Evolutionary conservation across 2,329 filamentous ascomycete species (phyloP).

Genomic region (Harringtonia aguacate): DNA sequence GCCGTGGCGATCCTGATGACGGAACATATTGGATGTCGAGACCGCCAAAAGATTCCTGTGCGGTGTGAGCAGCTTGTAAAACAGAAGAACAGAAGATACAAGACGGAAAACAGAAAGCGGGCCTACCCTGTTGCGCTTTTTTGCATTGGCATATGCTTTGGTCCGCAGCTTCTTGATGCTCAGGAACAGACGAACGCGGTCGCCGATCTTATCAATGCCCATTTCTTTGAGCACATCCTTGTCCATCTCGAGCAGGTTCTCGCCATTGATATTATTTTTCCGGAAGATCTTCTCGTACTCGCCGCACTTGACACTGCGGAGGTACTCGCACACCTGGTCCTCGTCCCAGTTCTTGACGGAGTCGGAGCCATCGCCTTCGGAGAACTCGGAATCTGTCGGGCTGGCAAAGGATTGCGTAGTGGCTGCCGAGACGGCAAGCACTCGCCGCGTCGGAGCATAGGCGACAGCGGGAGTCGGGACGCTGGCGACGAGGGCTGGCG

Average conservation of each 20-base stretch:
- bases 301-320: slow-evolving; percentile 81
- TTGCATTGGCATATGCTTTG: slow-evolving; percentile 64
- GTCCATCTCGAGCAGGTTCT: slow-evolving; percentile 94
- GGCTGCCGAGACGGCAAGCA: slow-evolving; percentile 34
- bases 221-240: slow-evolving; percentile 95
- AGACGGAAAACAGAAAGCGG: not conserved
- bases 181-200: slow-evolving; percentile 82
- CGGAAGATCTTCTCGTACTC: slow-evolving; percentile 82
- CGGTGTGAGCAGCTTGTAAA: not conserved
- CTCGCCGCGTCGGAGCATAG: slow-evolving; percentile 40
- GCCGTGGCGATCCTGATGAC: slow-evolving; percentile 55
- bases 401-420: slow-evolving; percentile 55
- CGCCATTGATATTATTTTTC: slow-evolving; percentile 93
- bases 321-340: slow-evolving; percentile 81
- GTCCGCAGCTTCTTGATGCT: slow-evolving; percentile 76
- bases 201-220: slow-evolving; percentile 95
- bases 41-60: slow-evolving; percentile 70
- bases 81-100: not conserved
- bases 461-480: slow-evolving; percentile 30
- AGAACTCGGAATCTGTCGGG: slow-evolving; percentile 89
- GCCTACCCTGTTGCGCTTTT: slow-evolving; percentile 71
- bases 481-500: slow-evolving; percentile 28
- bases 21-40: slow-evolving; percentile 57
- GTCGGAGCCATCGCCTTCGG: slow-evolving; percentile 66
- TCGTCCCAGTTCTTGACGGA: slow-evolving; percentile 83